These are phyloP conservation scores for Discostella stelligeroides DNA, from an alignment of 108 stramenopile species.

Conservation along the genomic window DNA sequence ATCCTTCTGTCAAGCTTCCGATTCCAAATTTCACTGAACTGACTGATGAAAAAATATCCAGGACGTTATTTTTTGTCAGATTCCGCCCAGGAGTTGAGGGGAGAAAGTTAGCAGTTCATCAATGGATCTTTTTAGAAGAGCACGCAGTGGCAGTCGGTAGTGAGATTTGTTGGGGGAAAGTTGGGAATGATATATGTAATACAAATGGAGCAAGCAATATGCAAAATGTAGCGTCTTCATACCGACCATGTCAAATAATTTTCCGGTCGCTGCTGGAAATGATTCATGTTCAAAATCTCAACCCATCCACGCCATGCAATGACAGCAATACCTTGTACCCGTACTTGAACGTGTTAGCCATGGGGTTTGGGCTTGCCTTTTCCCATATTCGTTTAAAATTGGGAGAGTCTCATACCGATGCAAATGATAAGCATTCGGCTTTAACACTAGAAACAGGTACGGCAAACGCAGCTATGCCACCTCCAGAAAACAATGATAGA, in stretches of 20 bases:
- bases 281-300: conserved; percentile 28
- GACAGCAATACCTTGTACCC: not conserved
- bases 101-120: conserved; percentile 43
- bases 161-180: conserved; percentile 46
- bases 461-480: too few species aligned
- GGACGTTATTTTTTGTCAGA: conserved; percentile 37
- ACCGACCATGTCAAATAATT: conserved; percentile 44
- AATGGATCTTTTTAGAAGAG: conserved; percentile 54
- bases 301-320: conserved; percentile 4
- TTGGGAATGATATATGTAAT: not conserved
- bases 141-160: conserved; percentile 39
- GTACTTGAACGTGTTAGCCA: conserved; percentile 33
- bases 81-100: conserved; percentile 47
- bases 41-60: conserved; percentile 34
- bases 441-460: not conserved
- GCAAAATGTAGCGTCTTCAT: conserved; percentile 16
- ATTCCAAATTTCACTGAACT: conserved; percentile 16
- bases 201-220: not conserved
- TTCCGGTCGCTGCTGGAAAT: conserved; percentile 47
- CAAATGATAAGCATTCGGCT: not conserved
- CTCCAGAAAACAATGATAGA: not conserved
- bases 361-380: conserved; percentile 38
- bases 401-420: not conserved
- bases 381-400: conserved; percentile 21
- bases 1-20: not conserved